phyloP scores from a whole-genome alignment of 2,329 filamentous ascomycete genomes.

The Fusarium sp. region DNA sequence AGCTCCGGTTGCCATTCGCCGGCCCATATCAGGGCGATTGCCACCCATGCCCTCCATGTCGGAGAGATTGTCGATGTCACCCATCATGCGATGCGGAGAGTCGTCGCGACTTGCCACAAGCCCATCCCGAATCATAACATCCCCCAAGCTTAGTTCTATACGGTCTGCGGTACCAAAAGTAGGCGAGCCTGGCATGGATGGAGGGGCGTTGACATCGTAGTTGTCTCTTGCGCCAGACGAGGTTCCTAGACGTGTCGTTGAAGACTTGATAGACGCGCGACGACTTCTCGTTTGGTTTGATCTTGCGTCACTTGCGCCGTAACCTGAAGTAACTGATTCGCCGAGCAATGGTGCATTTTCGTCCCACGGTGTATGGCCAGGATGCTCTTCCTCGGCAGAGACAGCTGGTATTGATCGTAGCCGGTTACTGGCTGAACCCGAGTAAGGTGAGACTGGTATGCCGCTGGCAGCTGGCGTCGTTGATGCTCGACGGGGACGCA shows the following conservation, averaged over 20 bases:
- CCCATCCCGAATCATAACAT: slow-evolving; percentile 75
- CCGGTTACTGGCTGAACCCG: slow-evolving; percentile 44
- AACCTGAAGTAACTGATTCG: slow-evolving; percentile 47
- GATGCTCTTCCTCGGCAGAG: slow-evolving; percentile 58
- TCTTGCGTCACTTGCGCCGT: slow-evolving; percentile 54
- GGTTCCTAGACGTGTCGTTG: slow-evolving; percentile 52
- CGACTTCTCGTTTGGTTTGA: slow-evolving; percentile 50
- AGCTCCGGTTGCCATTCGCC: slow-evolving; percentile 67
- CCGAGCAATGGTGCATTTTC: slow-evolving; percentile 66
- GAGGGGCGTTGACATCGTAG: slow-evolving; percentile 74
- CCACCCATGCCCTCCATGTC: slow-evolving; percentile 40
- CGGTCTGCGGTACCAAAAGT: slow-evolving; percentile 57
- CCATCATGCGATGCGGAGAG: slow-evolving; percentile 42
- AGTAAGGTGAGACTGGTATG: slow-evolving; percentile 45
- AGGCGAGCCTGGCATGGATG: slow-evolving; percentile 71
- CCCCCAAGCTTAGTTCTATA: slow-evolving; percentile 67
- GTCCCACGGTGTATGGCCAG: slow-evolving; percentile 53
- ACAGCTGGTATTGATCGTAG: slow-evolving; percentile 48
- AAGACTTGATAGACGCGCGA: slow-evolving; percentile 61
- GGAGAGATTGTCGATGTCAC: slow-evolving; percentile 46
- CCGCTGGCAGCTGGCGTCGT: slow-evolving; percentile 49
- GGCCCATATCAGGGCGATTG: slow-evolving; percentile 41
- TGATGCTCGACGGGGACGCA: slow-evolving; percentile 71
- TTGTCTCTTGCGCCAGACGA: slow-evolving; percentile 51
- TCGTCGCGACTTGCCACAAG: slow-evolving; percentile 52